phyloP scores from a whole-genome alignment of 192 early-diverging fungal genomes.

The Borealophlyctis nickersoniae region DNA sequence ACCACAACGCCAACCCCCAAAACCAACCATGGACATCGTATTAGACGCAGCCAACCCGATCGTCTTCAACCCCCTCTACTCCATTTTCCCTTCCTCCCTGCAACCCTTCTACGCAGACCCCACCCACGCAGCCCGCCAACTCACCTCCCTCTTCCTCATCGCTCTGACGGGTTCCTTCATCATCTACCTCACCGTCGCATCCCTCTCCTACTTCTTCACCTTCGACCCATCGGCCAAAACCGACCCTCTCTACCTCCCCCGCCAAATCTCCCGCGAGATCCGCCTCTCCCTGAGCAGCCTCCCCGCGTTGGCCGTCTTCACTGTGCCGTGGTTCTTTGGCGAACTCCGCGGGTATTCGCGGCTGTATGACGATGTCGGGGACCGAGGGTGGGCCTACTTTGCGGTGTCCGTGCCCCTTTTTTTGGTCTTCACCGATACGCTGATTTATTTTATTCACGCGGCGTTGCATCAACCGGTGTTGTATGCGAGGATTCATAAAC shows the following conservation, averaged over 20 bases:
- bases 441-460: conserved; percentile 94
- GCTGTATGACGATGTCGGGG: conserved; percentile 67
- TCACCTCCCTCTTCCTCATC: conserved; percentile 62
- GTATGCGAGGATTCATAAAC: conserved; percentile 82
- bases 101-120: conserved; percentile 38
- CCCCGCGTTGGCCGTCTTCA: conserved; percentile 72
- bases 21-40: too few relatives aligned
- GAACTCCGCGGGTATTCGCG: conserved; percentile 82
- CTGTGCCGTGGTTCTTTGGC: conserved; percentile 84
- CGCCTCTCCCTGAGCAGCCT: conserved; percentile 67
- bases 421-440: conserved; percentile 87
- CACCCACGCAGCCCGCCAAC: conserved; percentile 66
- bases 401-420: conserved; percentile 65
- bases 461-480: conserved; percentile 79
- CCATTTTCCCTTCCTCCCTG: conserved; percentile 23
- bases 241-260: conserved; percentile 85
- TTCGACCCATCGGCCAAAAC: conserved; percentile 81
- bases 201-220: conserved; percentile 71
- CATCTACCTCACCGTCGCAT: conserved; percentile 75
- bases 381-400: conserved; percentile 70
- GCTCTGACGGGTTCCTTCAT: conserved; percentile 64
- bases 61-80: conserved; percentile 20
- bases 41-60: conserved; percentile 29
- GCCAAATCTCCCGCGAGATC: conserved; percentile 83
- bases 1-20: too few relatives aligned